Conservation (phyloP, 306 rosid species). For the Arachis stenosperma region DNA sequence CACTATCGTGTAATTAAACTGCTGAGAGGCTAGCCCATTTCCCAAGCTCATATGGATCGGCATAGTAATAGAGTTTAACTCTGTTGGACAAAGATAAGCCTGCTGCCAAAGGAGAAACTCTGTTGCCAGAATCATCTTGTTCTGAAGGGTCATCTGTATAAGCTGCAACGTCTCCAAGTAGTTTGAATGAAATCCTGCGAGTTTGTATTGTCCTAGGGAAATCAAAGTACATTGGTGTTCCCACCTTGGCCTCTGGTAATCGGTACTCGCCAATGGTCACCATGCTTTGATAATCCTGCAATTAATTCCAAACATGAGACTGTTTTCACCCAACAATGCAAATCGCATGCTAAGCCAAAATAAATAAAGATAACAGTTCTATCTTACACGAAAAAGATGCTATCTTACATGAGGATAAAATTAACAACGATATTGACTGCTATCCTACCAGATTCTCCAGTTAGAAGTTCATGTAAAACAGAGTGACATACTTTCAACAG, state of each 20-base stretch:
- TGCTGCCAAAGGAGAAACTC: constrained; percentile 57
- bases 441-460: not conserved
- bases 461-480: not conserved
- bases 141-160: constrained; percentile 81
- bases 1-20: constrained; percentile 45
- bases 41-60: constrained; percentile 88
- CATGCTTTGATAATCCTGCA: constrained; percentile 71
- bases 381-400: not conserved
- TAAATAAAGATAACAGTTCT: not conserved
- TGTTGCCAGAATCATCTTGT: constrained; percentile 70
- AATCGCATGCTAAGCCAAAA: constrained; percentile 3
- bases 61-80: constrained; percentile 76
- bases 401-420: no score
- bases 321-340: constrained; percentile 20
- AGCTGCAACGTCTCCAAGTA: constrained; percentile 85
- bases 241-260: constrained; percentile 85
- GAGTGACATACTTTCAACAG: not conserved
- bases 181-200: constrained; percentile 72
- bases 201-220: constrained; percentile 72
- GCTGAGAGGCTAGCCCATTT: constrained; percentile 97
- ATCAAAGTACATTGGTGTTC: constrained; percentile 94
- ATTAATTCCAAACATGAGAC: constrained; percentile 33
- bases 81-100: constrained; percentile 84
- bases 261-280: constrained; percentile 82
- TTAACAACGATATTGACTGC: not conserved